Evolutionary conservation across 306 rosid species (phyloP).

Genomic region (Prunus davidiana): DNA sequence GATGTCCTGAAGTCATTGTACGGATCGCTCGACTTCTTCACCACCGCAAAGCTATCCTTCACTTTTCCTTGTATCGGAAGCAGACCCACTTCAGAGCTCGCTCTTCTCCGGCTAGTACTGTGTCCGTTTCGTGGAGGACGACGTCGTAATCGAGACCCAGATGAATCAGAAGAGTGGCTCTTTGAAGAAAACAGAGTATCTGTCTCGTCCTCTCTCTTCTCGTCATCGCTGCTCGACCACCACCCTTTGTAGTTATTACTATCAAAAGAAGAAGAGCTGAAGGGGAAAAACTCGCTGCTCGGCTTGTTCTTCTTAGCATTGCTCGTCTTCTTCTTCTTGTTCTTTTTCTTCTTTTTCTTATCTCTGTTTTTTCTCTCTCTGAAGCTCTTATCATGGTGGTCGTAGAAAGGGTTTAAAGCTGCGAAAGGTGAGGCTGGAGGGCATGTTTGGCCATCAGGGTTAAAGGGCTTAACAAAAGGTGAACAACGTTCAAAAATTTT

Average conservation of each 20-base stretch:
- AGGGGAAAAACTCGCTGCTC: conserved; percentile 36
- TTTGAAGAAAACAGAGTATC: conserved; percentile 79
- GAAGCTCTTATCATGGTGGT: conserved; percentile 21
- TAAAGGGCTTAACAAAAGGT: conserved; percentile 27
- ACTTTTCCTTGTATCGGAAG: conserved; percentile 69
- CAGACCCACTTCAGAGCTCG: conserved; percentile 46
- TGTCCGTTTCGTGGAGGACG: conserved; percentile 26
- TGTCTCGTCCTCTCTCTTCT: conserved; percentile 55
- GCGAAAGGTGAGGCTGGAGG: conserved; percentile 50
- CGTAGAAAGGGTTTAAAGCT: conserved; percentile 37
- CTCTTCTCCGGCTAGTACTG: conserved; percentile 11
- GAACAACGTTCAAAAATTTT: conserved; percentile 44
- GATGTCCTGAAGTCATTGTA: conserved; percentile 85
- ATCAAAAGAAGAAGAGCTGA: conserved; percentile 49
- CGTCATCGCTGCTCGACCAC: conserved; percentile 78
- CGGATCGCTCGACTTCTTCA: conserved; percentile 90
- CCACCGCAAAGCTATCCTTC: conserved; percentile 84
- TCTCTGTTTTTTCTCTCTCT: conserved; percentile 7
- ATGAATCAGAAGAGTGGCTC: conserved; percentile 74
- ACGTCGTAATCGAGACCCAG: conserved; percentile 38
- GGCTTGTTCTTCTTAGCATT: conserved; percentile 29
- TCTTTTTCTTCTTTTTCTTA: conserved; percentile 17
- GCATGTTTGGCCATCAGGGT: conserved; percentile 18
- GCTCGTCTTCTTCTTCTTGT: conserved; percentile 15
- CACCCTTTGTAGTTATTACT: conserved; percentile 44